Evolutionary conservation across 2,329 filamentous ascomycete genomes (phyloP).

Genomic region (Aschersonia sp.): DNA sequence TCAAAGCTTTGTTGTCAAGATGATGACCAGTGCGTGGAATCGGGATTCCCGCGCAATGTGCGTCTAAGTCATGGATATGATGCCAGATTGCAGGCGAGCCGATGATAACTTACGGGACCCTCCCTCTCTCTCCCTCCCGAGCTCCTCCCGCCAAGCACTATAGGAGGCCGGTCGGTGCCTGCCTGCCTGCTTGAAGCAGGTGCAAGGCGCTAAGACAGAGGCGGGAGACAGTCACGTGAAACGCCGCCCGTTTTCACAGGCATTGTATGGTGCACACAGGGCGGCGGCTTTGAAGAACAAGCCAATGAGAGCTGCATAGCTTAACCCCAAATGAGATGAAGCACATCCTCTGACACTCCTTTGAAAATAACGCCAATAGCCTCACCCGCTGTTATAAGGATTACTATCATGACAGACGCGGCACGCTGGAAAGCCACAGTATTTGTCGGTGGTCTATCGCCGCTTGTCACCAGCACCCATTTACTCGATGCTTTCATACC

Average conservation of each 20-base stretch:
- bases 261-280: too few relatives aligned
- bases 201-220: background rate
- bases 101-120: constrained; percentile 5
- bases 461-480: constrained; percentile 57
- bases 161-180: background rate
- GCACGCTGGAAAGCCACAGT: constrained; percentile 80
- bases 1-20: background rate
- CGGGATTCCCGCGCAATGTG: constrained; percentile 4
- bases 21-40: constrained; percentile 6
- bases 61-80: constrained; percentile 18
- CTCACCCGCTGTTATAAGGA: too few relatives aligned
- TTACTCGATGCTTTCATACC: constrained; percentile 88
- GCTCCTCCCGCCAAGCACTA: constrained; percentile 8
- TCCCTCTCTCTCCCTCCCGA: constrained; percentile 12
- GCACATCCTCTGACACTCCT: too few relatives aligned
- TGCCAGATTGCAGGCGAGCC: constrained; percentile 28
- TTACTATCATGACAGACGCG: constrained; percentile 58
- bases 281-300: too few relatives aligned
- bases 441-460: constrained; percentile 79
- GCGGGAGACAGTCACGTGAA: background rate
- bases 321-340: too few relatives aligned
- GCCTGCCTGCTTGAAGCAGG: background rate
- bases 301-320: too few relatives aligned
- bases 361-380: too few relatives aligned
- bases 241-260: background rate